These are phyloP conservation scores for Nepenthes mirabilis DNA, from an alignment of 148 eudicot species.

Conservation along the genomic window DNA sequence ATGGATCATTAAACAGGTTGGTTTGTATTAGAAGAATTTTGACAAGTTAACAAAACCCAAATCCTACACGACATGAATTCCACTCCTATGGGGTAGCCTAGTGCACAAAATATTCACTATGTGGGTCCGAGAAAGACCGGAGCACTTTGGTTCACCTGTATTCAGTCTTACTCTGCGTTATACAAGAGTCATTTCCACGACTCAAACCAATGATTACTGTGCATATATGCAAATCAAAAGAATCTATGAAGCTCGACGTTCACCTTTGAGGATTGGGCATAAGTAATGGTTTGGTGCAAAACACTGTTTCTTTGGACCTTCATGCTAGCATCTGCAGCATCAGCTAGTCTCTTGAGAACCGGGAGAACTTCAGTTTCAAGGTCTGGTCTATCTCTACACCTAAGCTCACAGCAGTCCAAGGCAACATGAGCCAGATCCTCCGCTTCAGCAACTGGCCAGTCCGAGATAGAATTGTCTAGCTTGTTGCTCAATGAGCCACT, in stretches of 20 bases:
- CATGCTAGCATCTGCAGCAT: conserved; percentile 44
- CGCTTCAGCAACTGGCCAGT: conserved; percentile 61
- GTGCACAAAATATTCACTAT: too few species aligned
- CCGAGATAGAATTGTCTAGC: conserved; percentile 43
- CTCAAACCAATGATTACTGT: neutral
- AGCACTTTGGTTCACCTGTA: too few species aligned
- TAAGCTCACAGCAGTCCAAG: conserved; percentile 47
- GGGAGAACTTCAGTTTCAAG: conserved; percentile 68
- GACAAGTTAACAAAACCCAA: too few species aligned
- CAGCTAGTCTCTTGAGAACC: conserved; percentile 54
- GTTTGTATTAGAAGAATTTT: too few species aligned
- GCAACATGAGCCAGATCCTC: conserved; percentile 52
- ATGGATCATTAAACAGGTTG: too few species aligned
- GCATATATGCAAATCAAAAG: neutral
- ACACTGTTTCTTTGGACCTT: conserved; percentile 17
- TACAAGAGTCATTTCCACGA: too few species aligned
- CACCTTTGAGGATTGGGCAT: conserved; percentile 71
- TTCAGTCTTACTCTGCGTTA: too few species aligned
- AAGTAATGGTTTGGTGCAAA: conserved; percentile 55
- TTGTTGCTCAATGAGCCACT: conserved; percentile 34
- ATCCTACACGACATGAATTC: too few species aligned
- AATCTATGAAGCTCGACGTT: neutral
- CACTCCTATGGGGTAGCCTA: neutral
- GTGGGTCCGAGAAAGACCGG: too few species aligned
- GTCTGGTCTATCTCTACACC: conserved; percentile 85